Evolutionary conservation across 2,329 filamentous ascomycete genomes (phyloP).

Genomic region (Claviceps quebecensis): DNA sequence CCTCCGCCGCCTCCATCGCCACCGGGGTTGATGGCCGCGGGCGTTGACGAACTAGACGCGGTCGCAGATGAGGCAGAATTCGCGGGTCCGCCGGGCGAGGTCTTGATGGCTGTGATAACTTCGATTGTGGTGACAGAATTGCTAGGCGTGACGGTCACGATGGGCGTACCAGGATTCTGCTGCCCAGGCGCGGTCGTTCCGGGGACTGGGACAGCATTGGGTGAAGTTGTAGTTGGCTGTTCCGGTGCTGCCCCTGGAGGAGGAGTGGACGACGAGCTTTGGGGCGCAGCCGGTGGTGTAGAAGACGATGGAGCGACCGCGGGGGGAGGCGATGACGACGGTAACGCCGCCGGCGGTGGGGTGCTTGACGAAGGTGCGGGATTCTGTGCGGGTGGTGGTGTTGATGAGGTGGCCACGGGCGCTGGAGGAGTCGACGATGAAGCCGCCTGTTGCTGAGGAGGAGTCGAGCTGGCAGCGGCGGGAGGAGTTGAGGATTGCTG

Average conservation of each 20-base stretch:
- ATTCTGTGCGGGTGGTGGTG: not conserved
- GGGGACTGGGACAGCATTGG: conserved; percentile 1
- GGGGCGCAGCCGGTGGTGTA: not conserved
- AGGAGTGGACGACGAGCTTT: not conserved
- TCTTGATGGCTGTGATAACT: conserved; percentile 15
- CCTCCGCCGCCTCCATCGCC: conserved; percentile 25
- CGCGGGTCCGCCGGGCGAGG: conserved; percentile 6
- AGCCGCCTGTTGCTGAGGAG: not conserved
- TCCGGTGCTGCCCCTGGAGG: conserved; percentile 1
- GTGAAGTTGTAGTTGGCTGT: conserved; percentile 5
- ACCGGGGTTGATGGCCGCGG: conserved; percentile 16
- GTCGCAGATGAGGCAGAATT: not conserved
- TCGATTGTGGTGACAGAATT: conserved; percentile 8
- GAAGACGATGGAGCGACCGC: not conserved
- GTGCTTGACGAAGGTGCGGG: not conserved
- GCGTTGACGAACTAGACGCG: conserved; percentile 12
- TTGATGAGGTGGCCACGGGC: not conserved
- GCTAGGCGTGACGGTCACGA: conserved; percentile 14
- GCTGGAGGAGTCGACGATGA: not conserved
- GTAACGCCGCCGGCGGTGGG: not conserved
- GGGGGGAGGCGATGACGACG: not conserved
- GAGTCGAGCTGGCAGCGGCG: not conserved
- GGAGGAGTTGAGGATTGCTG: not conserved
- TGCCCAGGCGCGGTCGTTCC: conserved; percentile 5
- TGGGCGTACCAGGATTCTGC: conserved; percentile 8